Percentiles rank a stretch among this genome's conserved stretches.
These are phyloP conservation scores for Debaryomyces hansenii DNA, from an alignment of 805 yeast species.

Conservation along the genomic window DNA sequence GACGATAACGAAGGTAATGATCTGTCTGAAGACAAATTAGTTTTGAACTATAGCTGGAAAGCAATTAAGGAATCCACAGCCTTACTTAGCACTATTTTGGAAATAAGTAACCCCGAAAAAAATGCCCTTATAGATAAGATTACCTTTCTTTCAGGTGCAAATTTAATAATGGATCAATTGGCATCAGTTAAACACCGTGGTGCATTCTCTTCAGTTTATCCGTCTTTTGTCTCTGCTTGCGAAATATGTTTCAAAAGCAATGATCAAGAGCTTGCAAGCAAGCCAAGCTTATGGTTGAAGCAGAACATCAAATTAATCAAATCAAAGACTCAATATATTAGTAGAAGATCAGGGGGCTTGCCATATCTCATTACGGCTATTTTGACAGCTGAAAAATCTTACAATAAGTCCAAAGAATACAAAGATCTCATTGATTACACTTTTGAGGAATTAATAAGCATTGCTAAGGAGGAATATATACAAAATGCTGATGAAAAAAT, in stretches of 20 bases:
- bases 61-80: constrained; percentile 73
- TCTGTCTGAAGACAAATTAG: constrained; percentile 42
- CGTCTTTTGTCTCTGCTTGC: constrained; percentile 72
- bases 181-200: constrained; percentile 83
- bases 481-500: constrained; percentile 50
- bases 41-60: constrained; percentile 77
- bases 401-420: constrained; percentile 25
- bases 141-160: constrained; percentile 40
- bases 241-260: constrained; percentile 41
- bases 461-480: constrained; percentile 54
- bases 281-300: constrained; percentile 59
- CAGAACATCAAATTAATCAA: constrained; percentile 53
- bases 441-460: constrained; percentile 48
- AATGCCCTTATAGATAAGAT: constrained; percentile 15
- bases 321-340: constrained; percentile 64
- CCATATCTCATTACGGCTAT: constrained; percentile 79
- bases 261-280: constrained; percentile 23
- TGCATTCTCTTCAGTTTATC: constrained; percentile 86
- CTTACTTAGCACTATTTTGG: constrained; percentile 49
- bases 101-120: constrained; percentile 7
- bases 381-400: constrained; percentile 47
- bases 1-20: constrained; percentile 39
- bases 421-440: constrained; percentile 45
- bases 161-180: constrained; percentile 62
- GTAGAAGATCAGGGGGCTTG: constrained; percentile 90